Evolutionary conservation across 1,139 yeast species (phyloP).

Genomic region (Blastobotrys ciferrii): DNA sequence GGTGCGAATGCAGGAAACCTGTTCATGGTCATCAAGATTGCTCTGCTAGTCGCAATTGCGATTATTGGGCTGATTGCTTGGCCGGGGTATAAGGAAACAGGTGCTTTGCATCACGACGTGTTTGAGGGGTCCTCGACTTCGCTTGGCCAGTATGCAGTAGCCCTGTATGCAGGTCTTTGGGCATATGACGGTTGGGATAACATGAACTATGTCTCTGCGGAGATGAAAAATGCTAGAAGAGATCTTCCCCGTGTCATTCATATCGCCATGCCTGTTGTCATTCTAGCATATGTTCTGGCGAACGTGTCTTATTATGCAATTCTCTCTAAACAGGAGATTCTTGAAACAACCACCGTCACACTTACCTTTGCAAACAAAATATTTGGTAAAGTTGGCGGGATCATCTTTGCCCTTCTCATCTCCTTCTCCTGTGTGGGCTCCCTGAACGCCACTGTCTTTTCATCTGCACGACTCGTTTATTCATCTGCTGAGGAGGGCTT

Average conservation of each 20-base stretch:
- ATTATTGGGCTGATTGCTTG: constrained; percentile 36
- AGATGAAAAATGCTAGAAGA: constrained; percentile 39
- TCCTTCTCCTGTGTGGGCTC: constrained; percentile 44
- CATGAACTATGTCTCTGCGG: constrained; percentile 43
- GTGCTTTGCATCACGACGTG: constrained; percentile 27
- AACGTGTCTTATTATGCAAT: constrained; percentile 42
- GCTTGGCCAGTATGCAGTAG: constrained; percentile 39
- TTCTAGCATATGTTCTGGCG: constrained; percentile 38
- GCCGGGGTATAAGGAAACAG: constrained; percentile 24
- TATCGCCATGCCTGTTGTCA: constrained; percentile 43
- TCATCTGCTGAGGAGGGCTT: constrained; percentile 40
- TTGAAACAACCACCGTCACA: constrained; percentile 39
- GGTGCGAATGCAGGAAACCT: constrained; percentile 40
- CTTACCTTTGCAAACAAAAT: constrained; percentile 37
- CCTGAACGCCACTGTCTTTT: constrained; percentile 41
- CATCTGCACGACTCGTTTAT: constrained; percentile 40
- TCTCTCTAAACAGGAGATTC: constrained; percentile 35
- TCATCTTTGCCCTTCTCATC: constrained; percentile 37
- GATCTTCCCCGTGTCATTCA: constrained; percentile 43
- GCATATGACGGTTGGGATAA: constrained; percentile 49
- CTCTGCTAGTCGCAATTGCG: constrained; percentile 34
- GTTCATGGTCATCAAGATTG: constrained; percentile 38
- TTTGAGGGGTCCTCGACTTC: constrained; percentile 34
- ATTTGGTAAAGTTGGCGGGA: constrained; percentile 34
- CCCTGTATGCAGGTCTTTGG: constrained; percentile 45